Evolutionary conservation across 768 basidiomycete species (phyloP), one percentile per base, ranked within the genome.

Genomic region (Tulasnella sp.): DNA sequence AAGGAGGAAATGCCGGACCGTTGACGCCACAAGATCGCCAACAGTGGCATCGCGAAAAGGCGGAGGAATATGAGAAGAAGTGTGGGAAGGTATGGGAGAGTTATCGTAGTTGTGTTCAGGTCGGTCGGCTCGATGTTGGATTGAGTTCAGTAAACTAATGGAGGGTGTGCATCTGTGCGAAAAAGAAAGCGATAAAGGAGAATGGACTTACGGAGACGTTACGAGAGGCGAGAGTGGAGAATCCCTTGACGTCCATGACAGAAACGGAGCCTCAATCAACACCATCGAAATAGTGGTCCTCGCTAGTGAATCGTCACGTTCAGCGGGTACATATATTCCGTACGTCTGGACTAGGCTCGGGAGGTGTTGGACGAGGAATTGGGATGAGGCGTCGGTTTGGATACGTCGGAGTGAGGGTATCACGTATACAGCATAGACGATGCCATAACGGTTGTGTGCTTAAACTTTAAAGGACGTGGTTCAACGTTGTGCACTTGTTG

Each of bases 81-180:
- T 97, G 94, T 63, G 93, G 92, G 7, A 77, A 74, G 62, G 69
- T 89, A 12, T 97, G 92, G 87, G 71, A 75, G 42, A 75, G 75
- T 60, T 97, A 97, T 69, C 81, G 81, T 60, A 71, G 69, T 2
- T 97, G 93, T 67, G 77, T 97, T 5, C 82, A 86, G 75, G 94
- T 92, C n/a, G n/a, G n/a, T n/a, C n/a, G n/a, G n/a, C n/a, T n/a
- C n/a, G n/a, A 2, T 34, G 50, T 7, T 36, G 25, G 23, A 6
- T 23, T 12, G n/a, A n/a, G n/a, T n/a, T 36, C 7, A 6, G 14
- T 49, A 27, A 15, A n/a, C 23, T 9, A 1, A 15, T 19, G 17
- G 21, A 23, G 48, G 19, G 19, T 21, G 17, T 50, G 17, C 5
- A 57, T 8, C 9, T 7, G 25, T 31, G 8, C 23, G 15, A 64